Evolutionary conservation across 257 asterid species (phyloP).

Genomic region (Solanum raphanifolium): DNA sequence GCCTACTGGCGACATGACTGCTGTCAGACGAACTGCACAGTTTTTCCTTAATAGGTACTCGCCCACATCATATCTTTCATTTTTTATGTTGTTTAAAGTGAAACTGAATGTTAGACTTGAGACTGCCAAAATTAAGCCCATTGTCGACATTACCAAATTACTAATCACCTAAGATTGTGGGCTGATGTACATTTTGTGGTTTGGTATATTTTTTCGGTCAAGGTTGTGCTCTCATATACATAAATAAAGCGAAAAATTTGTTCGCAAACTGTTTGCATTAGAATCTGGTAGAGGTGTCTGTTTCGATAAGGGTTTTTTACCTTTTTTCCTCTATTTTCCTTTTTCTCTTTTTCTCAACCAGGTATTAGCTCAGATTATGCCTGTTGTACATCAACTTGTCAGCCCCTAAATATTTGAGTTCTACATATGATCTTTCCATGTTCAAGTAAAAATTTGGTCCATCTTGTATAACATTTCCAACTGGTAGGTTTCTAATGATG

Average conservation of each 20-base stretch:
- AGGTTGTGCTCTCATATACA: background rate
- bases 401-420: background rate
- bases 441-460: background rate
- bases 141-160: background rate
- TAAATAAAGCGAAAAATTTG: background rate
- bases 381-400: background rate
- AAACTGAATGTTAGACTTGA: background rate
- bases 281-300: background rate
- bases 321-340: background rate
- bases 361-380: background rate
- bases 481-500: background rate
- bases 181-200: background rate
- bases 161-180: background rate
- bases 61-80: background rate
- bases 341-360: background rate
- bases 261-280: background rate
- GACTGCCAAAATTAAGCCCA: background rate
- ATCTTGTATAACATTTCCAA: background rate
- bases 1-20: conserved; percentile 91
- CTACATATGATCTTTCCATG: background rate
- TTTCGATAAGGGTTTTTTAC: background rate
- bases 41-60: conserved; percentile 81
- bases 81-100: background rate
- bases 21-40: conserved; percentile 85
- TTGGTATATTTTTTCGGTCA: background rate